phyloP scores from a whole-genome alignment of 2,329 filamentous ascomycete genomes.

The Leptographium flavum region DNA sequence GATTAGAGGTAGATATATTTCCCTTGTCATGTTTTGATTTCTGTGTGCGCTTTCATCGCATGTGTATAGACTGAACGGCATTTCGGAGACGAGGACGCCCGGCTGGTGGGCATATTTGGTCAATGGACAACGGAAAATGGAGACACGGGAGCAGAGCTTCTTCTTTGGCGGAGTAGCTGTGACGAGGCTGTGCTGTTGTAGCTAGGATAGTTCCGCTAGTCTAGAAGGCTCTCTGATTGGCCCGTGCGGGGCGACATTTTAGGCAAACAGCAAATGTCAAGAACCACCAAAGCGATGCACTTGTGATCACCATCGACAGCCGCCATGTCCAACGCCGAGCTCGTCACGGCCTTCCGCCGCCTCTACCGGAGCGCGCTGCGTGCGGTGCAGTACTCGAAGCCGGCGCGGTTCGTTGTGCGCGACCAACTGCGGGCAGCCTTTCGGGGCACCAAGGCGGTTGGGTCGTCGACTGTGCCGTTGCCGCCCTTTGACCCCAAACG shows the following conservation, averaged over 20 bases:
- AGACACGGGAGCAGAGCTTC: background rate
- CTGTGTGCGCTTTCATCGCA: background rate
- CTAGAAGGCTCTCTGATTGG: too few species aligned
- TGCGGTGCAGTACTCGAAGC: conserved; percentile 58
- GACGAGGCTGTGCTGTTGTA: too few species aligned
- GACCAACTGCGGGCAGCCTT: conserved; percentile 47
- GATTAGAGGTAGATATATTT: background rate
- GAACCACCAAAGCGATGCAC: too few species aligned
- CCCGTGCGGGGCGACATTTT: background rate
- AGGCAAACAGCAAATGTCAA: too few species aligned
- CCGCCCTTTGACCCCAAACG: conserved; percentile 31
- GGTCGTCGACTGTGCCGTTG: too few species aligned
- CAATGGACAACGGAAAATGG: too few species aligned
- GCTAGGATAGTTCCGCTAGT: too few species aligned
- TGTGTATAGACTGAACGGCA: background rate
- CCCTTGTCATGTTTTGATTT: background rate
- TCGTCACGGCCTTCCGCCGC: conserved; percentile 54
- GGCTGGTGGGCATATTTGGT: too few species aligned
- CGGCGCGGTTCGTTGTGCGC: conserved; percentile 48
- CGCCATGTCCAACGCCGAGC: conserved; percentile 22
- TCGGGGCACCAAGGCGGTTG: conserved; percentile 18
- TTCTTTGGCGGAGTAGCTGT: too few species aligned
- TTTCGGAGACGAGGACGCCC: too few species aligned
- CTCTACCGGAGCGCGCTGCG: conserved; percentile 53
- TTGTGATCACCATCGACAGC: too few species aligned